Evolutionary conservation across 352 stramenopile genomes (phyloP), one percentile per base, ranked within the genome.

Genomic region (Pythium angustatum): DNA sequence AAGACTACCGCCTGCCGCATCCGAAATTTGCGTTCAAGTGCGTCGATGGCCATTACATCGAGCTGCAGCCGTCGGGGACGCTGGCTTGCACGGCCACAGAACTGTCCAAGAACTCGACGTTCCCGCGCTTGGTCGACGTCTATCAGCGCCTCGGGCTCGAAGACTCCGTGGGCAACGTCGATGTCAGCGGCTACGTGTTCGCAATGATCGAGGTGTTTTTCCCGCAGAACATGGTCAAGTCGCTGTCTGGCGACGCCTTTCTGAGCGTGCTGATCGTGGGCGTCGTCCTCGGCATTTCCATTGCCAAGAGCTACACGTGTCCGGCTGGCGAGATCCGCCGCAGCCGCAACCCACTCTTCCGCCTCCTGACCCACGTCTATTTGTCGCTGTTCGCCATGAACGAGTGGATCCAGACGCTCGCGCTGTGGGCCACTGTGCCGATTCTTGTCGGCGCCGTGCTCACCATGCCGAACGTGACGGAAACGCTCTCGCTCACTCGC

Each of bases 341-440:
- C 33, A 75, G 78, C 43, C 72, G 66, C 36, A 91, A 88, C 59
- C 82, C 82, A 24, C 55, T 91, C 21, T 71, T 88, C 28, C 69
- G 78, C 5, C 69, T 89, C 6, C 74, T 85, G 41, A 78, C 81
- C 60, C 82, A 91, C 55, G 34, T 88, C 30, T 88, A 87, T 68
- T 57, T 76, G 5, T 74, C 82, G 48, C 63, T 91, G 26, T 81
- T 85, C 40, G 75, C 68, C 17, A 83, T 89, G 59, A 58, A 79
- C 28, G 76, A 89, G 34, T 87, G 78, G 79, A 41, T 88, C 48
- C 78, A 91, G 66, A 72, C 62, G 24, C 44, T 85, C 33, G 69
- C 74, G 31, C 62, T 88, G 12, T 49, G 82, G 43, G 77, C 82
- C 14, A 79, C 73, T 6, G 38, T 87, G 9, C 77, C 78, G 19